Evolutionary conservation across 208 protist species (phyloP).

Genomic region (Wallacemonas sp.): DNA sequence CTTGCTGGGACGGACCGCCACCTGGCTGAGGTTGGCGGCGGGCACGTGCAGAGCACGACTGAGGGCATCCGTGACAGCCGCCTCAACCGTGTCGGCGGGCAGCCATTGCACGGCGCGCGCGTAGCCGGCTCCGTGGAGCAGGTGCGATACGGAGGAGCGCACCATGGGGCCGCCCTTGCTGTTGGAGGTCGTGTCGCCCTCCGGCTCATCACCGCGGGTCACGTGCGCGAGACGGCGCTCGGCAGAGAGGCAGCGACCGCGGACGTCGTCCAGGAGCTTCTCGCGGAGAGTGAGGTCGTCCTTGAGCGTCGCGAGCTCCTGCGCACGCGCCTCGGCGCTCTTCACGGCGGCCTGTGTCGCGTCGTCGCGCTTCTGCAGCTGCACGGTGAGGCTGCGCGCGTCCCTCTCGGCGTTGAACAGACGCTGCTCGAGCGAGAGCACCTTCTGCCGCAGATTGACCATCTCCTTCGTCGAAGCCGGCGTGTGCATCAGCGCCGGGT

Average conservation of each 20-base stretch:
- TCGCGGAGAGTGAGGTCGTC: slow-evolving; percentile 13
- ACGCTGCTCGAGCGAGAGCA: slow-evolving; percentile 18
- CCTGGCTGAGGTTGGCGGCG: slow-evolving; percentile 37
- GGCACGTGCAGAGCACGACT: slow-evolving; percentile 46
- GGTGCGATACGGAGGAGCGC: slow-evolving; percentile 43
- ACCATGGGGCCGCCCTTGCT: slow-evolving; percentile 24
- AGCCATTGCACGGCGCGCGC: slow-evolving; percentile 24
- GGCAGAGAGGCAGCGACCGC: slow-evolving; percentile 1
- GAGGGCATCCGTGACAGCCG: slow-evolving; percentile 45
- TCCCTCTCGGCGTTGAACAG: slow-evolving; percentile 14
- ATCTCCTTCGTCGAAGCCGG: slow-evolving; percentile 34
- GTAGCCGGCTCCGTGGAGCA: slow-evolving; percentile 47
- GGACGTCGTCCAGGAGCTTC: slow-evolving; percentile 25
- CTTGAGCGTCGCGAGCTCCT: slow-evolving; percentile 13
- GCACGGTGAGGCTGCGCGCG: slow-evolving; percentile 6
- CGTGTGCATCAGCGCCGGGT: slow-evolving; percentile 1
- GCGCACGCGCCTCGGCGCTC: slow-evolving; percentile 16
- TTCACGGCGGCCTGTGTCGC: slow-evolving; percentile 10
- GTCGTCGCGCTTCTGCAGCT: slow-evolving; percentile 28
- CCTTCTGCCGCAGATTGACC: slow-evolving; percentile 14
- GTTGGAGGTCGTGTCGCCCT: slow-evolving; percentile 10
- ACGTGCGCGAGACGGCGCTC: neutral
- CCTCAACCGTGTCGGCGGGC: slow-evolving; percentile 43
- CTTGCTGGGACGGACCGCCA: slow-evolving; percentile 36
- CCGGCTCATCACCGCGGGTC: slow-evolving; percentile 7